These are phyloP conservation scores for Phytopythium chamaehyphon DNA, from an alignment of 352 stramenopile species.

Conservation along the genomic window DNA sequence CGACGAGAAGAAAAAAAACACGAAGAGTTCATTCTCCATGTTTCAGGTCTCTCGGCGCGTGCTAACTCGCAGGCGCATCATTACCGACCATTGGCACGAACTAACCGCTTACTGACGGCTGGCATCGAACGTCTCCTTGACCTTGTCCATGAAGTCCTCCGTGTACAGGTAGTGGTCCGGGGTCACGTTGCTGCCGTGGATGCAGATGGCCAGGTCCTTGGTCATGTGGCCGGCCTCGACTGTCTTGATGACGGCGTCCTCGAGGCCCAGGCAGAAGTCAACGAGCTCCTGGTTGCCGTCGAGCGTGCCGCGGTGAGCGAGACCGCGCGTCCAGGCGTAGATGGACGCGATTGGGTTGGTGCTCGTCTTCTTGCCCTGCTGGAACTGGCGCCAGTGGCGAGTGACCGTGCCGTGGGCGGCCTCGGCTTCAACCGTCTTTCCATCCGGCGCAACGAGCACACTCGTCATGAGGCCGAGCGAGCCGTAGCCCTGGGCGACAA, in stretches of 20 bases:
- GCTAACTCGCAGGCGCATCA: no score
- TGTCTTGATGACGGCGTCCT: constrained; percentile 69
- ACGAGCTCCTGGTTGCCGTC: constrained; percentile 77
- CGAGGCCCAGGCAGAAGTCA: constrained; percentile 68
- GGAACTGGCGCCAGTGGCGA: constrained; percentile 83
- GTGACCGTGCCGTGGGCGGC: constrained; percentile 88
- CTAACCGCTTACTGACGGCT: constrained; percentile 32
- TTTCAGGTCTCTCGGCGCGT: no score
- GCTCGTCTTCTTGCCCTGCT: constrained; percentile 84
- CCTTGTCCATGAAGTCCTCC: constrained; percentile 56
- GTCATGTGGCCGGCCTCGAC: constrained; percentile 86
- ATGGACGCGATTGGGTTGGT: constrained; percentile 90
- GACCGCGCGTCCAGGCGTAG: constrained; percentile 85
- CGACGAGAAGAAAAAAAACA: no score
- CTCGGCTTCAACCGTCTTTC: constrained; percentile 86
- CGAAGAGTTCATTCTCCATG: no score
- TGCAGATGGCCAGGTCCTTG: constrained; percentile 84
- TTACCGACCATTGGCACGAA: neutral
- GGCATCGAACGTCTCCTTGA: constrained; percentile 53
- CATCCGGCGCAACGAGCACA: constrained; percentile 79
- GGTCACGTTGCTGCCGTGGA: constrained; percentile 69
- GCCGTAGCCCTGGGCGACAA: constrained; percentile 84
- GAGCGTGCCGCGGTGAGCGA: constrained; percentile 81
- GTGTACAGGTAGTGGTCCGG: constrained; percentile 84
- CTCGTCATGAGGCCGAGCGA: constrained; percentile 88